Conservation (phyloP, 495 filamentous ascomycete species). For the Hypoxylon lienhwacheense region DNA sequence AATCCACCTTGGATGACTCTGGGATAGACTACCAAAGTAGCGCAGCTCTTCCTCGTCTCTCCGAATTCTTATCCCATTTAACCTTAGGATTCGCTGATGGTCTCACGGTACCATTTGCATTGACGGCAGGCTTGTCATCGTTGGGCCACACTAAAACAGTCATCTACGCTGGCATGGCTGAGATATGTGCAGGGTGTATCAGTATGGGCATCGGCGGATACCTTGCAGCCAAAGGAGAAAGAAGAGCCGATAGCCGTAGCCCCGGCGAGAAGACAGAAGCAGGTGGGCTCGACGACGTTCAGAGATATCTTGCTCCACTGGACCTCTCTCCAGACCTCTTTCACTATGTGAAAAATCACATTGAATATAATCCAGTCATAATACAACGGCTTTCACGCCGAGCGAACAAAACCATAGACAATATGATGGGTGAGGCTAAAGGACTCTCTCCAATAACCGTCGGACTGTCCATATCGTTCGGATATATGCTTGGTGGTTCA, state of each 20-base stretch:
- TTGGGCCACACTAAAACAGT: conserved; percentile 65
- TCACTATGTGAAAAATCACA: conserved; percentile 63
- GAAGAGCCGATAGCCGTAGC: conserved; percentile 24
- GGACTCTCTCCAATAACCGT: conserved; percentile 39
- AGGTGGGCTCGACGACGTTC: conserved; percentile 10
- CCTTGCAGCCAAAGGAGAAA: conserved; percentile 71
- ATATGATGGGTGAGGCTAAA: conserved; percentile 4
- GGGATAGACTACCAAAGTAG: not conserved
- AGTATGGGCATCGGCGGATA: conserved; percentile 73
- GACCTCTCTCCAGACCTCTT: conserved; percentile 69
- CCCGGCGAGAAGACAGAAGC: conserved; percentile 6
- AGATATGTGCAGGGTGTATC: conserved; percentile 68
- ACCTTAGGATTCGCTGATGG: conserved; percentile 63
- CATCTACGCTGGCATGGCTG: conserved; percentile 68
- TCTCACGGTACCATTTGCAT: conserved; percentile 65
- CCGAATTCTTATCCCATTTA: conserved; percentile 46
- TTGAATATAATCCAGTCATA: conserved; percentile 67
- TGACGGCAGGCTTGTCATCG: conserved; percentile 65
- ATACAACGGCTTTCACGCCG: conserved; percentile 15
- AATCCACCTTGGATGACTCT: conserved; percentile 1
- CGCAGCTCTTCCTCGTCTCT: conserved; percentile 10
- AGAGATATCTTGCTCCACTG: conserved; percentile 41
- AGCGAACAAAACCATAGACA: not conserved
- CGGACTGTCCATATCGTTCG: conserved; percentile 61
- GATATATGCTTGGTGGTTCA: conserved; percentile 74